Evolutionary conservation across 2,329 filamentous ascomycete genomes (phyloP), one percentile per base, ranked within the genome.

Genomic region (Juglanconis sp.): DNA sequence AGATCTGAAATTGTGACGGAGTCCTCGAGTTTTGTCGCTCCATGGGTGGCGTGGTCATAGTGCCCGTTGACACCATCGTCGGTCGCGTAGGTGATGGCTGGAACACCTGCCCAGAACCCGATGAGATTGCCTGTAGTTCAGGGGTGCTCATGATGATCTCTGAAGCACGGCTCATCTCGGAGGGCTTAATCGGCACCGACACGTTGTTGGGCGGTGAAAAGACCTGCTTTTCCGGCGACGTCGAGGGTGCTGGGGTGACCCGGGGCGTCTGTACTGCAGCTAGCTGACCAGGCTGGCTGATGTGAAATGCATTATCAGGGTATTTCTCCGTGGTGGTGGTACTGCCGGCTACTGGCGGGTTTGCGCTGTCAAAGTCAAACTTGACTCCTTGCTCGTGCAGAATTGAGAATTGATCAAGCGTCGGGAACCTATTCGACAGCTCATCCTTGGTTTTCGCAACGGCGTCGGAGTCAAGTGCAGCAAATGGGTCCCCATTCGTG

Each of bases 371-470:
- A 71, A 97, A 97, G 57, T 94, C 88, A 68, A 97, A 97, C 62
- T 91, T 93, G 63, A 85, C 77, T 3, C 90, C 90, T 63, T 90
- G 85, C 64, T 98, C 92, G 67, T 96, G 92, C 49, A 97, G 78
- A 17, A 99, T 79, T 3, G 94, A 88, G 70, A 99, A 99, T 67
- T 98, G 91, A 68, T 98, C 93, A 31, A 99, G 80, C 5, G 91
- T 93, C 0, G 95, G 95, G 67, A 97, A 99, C 56, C 90, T 85
- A 34, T 86, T 83, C 0, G 94, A 92, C 32, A 97, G 78, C 69
- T 98, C 94, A 66, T 98, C 95, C 2, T 5, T 46, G 64, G 75
- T 77, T 59, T 83, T 87, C 2, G 88, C 83, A 10, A 13, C 56
- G n/a, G 57, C 15, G 5, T 47, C 46, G 44, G 57, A 50, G 71